Base-by-base conservation (phyloP, 495 filamentous ascomycete species). In the Aspergillus cavernicola region DNA sequence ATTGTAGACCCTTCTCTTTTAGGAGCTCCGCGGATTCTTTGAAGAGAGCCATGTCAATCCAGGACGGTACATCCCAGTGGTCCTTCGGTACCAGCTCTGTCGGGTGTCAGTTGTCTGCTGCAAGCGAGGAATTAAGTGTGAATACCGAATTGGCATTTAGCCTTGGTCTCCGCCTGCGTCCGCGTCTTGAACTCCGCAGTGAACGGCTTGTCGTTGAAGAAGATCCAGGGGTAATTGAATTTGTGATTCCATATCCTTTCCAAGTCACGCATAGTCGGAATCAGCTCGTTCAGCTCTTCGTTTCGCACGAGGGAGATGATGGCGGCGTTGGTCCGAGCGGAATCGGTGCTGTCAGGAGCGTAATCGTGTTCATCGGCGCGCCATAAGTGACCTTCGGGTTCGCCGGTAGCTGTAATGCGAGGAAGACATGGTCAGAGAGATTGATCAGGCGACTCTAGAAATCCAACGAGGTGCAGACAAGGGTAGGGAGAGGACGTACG, bases 211-310 rank as follows among this genome's bases (percentile, higher is more conserved):
- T 98, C 93, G 72, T 99, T 99, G 76, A 99, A 92, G 71, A 99
- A 97, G 40, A 90, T 97, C 87, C 93, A 99, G 13, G 95, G 95
- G 69, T 97, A 99, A 72, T 99, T 97, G 80, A 97, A 99, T 66
- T 97, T 99, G 74, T 82, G 78, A 66, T 99, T 99, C 89, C 90
- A 99, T 7, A 92, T 97, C 55, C 89, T 72, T 71, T 99, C 95
- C 45, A 97, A 76, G 66, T 97, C 92, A 36, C 71, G 70, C 86
- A 99, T 99, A 6, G 88, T 85, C 59, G 84, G 80, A 22, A 99
- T 68, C 78, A 97, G 85, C 12, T 86, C 88, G 20, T 83, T 67
- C 8, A 97, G 63, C 72, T 99, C 95, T 58, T 86, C 82, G 61
- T 99, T 97, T 45, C 95, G 85, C 33, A 97, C 95, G 18, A 99